Base-by-base conservation (phyloP, 371 early-diverging fungal genomes). In the Thermomucor indicae-seudaticae region DNA sequence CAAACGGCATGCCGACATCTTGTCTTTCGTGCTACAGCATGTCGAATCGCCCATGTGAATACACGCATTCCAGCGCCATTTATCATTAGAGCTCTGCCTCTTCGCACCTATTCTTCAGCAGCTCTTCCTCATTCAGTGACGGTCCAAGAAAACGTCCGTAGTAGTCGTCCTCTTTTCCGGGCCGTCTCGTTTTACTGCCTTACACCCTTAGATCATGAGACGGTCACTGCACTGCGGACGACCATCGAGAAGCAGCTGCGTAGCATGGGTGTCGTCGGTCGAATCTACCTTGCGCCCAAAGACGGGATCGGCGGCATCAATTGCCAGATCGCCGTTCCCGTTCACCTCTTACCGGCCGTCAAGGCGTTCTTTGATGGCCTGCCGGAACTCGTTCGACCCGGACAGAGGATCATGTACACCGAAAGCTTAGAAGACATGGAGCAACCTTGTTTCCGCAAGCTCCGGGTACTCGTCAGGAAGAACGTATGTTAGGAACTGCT, bases 301-400 rank as follows among this genome's bases (percentile, higher is more conserved):
- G 30, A 34, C 27, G 67, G 70, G 6, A 62, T 70, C 29, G 67
- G 72, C 19, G 90, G 90, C 0, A 83, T 90, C 66, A 90, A 90
- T 51, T 86, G 85, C 27, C 90, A 90, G 67, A 67, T 89, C 43
- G 80, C 84, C 32, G 78, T 83, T 27, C 88, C 88, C 25, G 51
- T 57, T 6, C 53, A 62, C 4, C 65, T 72, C 17, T 49, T 83
- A 3, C 64, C 32, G 4, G 11, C 11, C 2, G 51, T 83, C 23
- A 75, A 78, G 20, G n/a, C 40, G 11, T 75, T 69, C 55, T 71
- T 83, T 41, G 63, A 68, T 27, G 4, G 17, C 1, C 43, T 59
- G 7, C 29, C 53, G 2, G 35, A 63, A 40, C 64, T 55, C 22
- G 58, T 67, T 11, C 60, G 61, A 6, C 58, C 53, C n/a, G n/a